Conservation (phyloP, 73 alveolate species). For the Blepharisma japonicum region DNA sequence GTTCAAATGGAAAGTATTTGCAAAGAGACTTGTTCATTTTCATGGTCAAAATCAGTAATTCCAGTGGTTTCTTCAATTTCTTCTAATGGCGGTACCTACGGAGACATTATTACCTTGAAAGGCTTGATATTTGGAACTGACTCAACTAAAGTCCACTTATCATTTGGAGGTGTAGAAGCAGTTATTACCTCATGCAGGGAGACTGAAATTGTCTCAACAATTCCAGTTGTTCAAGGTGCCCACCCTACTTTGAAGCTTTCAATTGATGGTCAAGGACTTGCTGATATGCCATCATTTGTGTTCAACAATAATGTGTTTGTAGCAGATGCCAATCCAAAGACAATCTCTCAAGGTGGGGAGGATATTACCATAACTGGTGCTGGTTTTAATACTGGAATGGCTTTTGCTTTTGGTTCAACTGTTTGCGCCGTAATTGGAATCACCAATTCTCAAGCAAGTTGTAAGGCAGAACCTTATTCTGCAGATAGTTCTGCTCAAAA, state of each 20-base stretch:
- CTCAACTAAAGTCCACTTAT: background rate
- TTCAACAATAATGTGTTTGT: background rate
- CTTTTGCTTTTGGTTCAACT: background rate
- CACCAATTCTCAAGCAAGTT: background rate
- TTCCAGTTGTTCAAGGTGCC: background rate
- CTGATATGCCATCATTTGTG: background rate
- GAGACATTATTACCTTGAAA: too few species aligned
- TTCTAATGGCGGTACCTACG: background rate
- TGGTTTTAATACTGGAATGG: conserved; percentile 1
- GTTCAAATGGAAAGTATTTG: background rate
- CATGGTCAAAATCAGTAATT: background rate
- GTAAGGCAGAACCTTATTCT: background rate
- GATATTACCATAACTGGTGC: background rate
- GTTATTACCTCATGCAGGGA: background rate
- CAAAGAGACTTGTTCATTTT: background rate
- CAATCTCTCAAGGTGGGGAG: conserved; percentile 12
- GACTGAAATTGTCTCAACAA: background rate
- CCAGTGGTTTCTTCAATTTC: background rate
- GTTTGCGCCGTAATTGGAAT: background rate
- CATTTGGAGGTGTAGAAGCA: conserved; percentile 7
- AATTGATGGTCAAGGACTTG: background rate
- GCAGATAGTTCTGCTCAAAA: background rate
- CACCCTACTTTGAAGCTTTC: background rate
- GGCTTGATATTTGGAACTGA: too few species aligned
- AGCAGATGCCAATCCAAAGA: background rate